A percentile compares a stretch with the other conserved stretches of the same genome.
These are phyloP conservation scores for Paragyromitra xinjiangensis DNA, from an alignment of 495 filamentous ascomycete genomes.

Conservation along the genomic window DNA sequence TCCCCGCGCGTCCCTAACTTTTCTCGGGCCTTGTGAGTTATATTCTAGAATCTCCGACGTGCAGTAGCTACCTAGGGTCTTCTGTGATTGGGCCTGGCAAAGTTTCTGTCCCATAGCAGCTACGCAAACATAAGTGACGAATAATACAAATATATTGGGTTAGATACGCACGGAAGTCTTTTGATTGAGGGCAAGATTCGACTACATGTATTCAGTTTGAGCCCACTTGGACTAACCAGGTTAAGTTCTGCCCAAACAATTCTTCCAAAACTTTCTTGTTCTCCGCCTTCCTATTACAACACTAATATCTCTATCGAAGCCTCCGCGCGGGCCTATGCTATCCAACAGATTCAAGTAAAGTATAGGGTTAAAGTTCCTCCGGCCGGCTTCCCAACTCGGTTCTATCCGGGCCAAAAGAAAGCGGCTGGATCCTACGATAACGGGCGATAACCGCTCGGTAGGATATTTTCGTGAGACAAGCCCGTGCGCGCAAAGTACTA, in stretches of 20 bases:
- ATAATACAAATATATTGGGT: not conserved
- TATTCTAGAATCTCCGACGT: not conserved
- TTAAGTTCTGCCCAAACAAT: not conserved
- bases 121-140: not conserved
- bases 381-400: constrained; percentile 2
- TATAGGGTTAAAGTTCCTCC: constrained; percentile 12
- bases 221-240: not conserved
- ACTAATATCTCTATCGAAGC: not conserved
- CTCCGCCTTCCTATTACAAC: not conserved
- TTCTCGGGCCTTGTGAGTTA: not conserved
- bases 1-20: not conserved
- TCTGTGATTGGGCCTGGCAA: not conserved
- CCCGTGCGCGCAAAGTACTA: constrained; percentile 22
- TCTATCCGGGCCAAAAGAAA: not conserved
- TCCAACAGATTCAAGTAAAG: not conserved
- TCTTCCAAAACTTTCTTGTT: not conserved
- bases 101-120: not conserved
- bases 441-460: constrained; percentile 16
- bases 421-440: not conserved
- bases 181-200: not conserved
- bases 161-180: not conserved
- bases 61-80: not conserved
- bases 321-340: not conserved
- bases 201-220: not conserved
- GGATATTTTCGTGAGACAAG: constrained; percentile 5